Percentiles rank a stretch among this genome's conserved stretches.
Conservation (phyloP, 1,284 basidiomycete species). For the Phylloporus gajari region DNA sequence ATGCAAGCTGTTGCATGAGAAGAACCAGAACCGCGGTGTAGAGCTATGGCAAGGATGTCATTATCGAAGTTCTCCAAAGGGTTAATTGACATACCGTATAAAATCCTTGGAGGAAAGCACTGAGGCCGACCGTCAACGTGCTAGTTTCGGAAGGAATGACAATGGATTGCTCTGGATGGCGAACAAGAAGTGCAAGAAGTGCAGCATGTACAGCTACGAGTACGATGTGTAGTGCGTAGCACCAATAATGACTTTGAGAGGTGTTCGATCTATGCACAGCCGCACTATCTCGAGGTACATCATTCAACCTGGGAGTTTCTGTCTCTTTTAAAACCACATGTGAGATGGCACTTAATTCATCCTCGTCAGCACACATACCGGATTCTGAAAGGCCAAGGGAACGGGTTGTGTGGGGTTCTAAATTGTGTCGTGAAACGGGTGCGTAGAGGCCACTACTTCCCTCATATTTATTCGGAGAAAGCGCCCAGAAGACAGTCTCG, state of each 20-base stretch:
- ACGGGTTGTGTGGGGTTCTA: not conserved
- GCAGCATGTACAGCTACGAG: not conserved
- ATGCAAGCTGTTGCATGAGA: not conserved
- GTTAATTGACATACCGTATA: no score
- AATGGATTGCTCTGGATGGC: not conserved
- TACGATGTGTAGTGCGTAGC: not conserved
- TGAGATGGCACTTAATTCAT: not conserved
- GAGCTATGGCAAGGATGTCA: no score
- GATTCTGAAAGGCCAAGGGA: not conserved
- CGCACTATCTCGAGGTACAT: not conserved
- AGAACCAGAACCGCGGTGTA: not conserved
- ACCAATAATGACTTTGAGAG: not conserved
- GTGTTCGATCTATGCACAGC: not conserved
- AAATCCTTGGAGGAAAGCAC: not conserved
- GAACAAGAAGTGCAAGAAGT: not conserved
- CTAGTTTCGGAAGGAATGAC: not conserved
- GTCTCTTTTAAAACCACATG: not conserved
- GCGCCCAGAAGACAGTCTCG: not conserved
- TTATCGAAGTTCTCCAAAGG: no score
- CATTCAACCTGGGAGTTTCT: not conserved
- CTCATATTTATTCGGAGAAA: not conserved
- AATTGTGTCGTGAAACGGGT: not conserved
- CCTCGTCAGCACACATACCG: not conserved
- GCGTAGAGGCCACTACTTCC: not conserved
- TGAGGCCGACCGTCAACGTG: not conserved